Evolutionary conservation across 1,139 yeast genomes (phyloP).

Genomic region (Candida albicans): DNA sequence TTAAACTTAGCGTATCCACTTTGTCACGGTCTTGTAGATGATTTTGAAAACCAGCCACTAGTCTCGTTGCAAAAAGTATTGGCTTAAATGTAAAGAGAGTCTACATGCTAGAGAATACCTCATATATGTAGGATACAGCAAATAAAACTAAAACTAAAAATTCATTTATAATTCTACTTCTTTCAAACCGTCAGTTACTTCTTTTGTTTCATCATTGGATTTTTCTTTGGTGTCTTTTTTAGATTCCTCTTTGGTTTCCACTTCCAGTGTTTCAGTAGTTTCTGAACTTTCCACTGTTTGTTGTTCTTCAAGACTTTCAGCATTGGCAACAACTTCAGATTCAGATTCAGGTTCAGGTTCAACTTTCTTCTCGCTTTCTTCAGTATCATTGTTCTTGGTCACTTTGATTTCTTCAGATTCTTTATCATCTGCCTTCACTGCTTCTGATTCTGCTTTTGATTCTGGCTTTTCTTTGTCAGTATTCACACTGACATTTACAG

Average conservation of each 20-base stretch:
- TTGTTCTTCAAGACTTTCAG: too few relatives aligned
- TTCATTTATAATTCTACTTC: slow-evolving; percentile 12
- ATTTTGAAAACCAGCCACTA: too few relatives aligned
- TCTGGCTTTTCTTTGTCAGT: slow-evolving; percentile 1
- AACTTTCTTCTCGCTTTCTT: slow-evolving; percentile 17
- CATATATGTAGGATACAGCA: too few relatives aligned
- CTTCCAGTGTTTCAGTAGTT: slow-evolving; percentile 1
- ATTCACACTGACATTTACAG: neutral
- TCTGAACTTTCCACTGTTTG: too few relatives aligned
- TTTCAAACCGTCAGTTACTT: slow-evolving; percentile 11
- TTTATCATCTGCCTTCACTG: slow-evolving; percentile 1
- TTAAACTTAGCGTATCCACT: too few relatives aligned
- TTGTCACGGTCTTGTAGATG: too few relatives aligned
- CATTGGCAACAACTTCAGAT: neutral
- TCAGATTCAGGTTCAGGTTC: slow-evolving; percentile 12
- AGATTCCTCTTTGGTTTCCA: slow-evolving; percentile 12
- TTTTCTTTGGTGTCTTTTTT: slow-evolving; percentile 10
- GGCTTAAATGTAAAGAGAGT: too few relatives aligned
- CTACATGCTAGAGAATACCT: too few relatives aligned
- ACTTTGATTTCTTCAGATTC: slow-evolving; percentile 10
- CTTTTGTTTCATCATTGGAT: slow-evolving; percentile 1
- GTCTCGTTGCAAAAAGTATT: too few relatives aligned
- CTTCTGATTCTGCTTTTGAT: neutral
- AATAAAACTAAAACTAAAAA: neutral
- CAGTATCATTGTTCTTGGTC: slow-evolving; percentile 44